Conservation (phyloP, 768 basidiomycete species). For the Pisolithus marmoratus region DNA sequence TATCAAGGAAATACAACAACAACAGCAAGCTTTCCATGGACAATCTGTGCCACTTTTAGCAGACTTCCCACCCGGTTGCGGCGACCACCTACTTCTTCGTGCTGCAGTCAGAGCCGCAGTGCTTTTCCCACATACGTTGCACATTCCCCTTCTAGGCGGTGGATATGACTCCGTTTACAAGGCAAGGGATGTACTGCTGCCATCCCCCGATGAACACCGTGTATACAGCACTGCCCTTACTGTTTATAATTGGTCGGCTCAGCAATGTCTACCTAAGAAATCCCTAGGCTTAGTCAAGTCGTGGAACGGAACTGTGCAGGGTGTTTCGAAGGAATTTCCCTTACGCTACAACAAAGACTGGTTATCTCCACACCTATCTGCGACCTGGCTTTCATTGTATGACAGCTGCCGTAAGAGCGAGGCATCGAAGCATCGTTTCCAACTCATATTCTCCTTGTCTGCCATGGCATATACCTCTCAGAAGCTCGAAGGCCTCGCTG, state of each 20-base stretch:
- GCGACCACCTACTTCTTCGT: slow-evolving; percentile 13
- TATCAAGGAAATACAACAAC: slow-evolving; percentile 19
- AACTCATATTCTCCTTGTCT: slow-evolving; percentile 24
- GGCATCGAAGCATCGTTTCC: slow-evolving; percentile 6
- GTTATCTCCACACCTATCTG: slow-evolving; percentile 14
- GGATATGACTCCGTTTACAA: not conserved
- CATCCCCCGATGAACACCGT: slow-evolving; percentile 6
- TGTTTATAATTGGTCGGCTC: not conserved
- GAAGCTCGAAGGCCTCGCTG: slow-evolving; percentile 9
- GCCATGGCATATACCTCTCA: slow-evolving; percentile 25
- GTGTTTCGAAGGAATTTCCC: not conserved
- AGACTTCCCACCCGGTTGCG: slow-evolving; percentile 6
- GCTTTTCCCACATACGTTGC: slow-evolving; percentile 7
- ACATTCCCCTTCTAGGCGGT: not conserved
- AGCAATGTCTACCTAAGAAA: not conserved
- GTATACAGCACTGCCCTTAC: slow-evolving; percentile 11
- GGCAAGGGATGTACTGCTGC: slow-evolving; percentile 5
- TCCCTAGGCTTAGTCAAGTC: not conserved
- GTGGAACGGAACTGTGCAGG: not conserved
- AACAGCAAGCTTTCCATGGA: slow-evolving; percentile 3
- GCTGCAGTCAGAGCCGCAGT: slow-evolving; percentile 10
- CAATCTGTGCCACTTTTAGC: slow-evolving; percentile 3
- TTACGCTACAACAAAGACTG: slow-evolving; percentile 15
- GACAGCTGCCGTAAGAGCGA: slow-evolving; percentile 12
- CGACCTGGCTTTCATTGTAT: slow-evolving; percentile 22